A percentile compares a stretch with the other conserved stretches of the same genome.
Evolutionary conservation across 2,329 filamentous ascomycete species (phyloP).

Genomic region (Sarocladium kiliense): DNA sequence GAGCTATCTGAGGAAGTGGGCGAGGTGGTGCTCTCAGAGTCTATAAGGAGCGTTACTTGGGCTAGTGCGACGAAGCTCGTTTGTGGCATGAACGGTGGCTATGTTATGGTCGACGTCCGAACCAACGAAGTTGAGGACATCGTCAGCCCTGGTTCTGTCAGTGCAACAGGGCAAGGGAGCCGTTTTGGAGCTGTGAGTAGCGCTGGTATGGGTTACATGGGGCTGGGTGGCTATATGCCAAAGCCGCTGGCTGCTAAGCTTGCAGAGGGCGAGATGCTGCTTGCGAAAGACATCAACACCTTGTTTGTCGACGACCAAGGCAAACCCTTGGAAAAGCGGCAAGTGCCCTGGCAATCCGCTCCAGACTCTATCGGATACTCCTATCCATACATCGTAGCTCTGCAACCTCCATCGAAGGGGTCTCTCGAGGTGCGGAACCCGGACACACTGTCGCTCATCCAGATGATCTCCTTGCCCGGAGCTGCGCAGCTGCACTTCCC

Average conservation of each 20-base stretch:
- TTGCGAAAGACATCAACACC: slow-evolving; percentile 98
- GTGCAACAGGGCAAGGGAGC: slow-evolving; percentile 57
- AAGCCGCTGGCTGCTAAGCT: slow-evolving; percentile 83
- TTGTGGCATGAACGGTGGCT: slow-evolving; percentile 86
- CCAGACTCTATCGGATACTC: slow-evolving; percentile 93
- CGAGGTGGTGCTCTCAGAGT: slow-evolving; percentile 76
- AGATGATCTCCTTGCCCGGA: slow-evolving; percentile 75
- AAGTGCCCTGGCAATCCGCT: slow-evolving; percentile 86
- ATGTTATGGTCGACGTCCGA: slow-evolving; percentile 81
- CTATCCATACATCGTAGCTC: slow-evolving; percentile 87
- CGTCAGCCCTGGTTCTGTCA: slow-evolving; percentile 67
- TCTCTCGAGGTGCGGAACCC: slow-evolving; percentile 88
- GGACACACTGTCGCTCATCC: slow-evolving; percentile 81
- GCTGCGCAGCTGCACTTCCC: slow-evolving; percentile 86
- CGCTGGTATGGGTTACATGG: slow-evolving; percentile 94
- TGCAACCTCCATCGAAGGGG: slow-evolving; percentile 80
- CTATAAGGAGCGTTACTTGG: slow-evolving; percentile 88
- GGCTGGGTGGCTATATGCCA: slow-evolving; percentile 84
- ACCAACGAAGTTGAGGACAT: slow-evolving; percentile 73
- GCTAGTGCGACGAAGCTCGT: slow-evolving; percentile 80
- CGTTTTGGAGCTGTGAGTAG: slow-evolving; percentile 80
- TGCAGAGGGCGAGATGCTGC: slow-evolving; percentile 74
- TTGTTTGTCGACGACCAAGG: slow-evolving; percentile 84
- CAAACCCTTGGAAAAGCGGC: slow-evolving; percentile 73
- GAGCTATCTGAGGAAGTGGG: slow-evolving; percentile 67